These are phyloP conservation scores for Madurella mycetomatis DNA, from an alignment of 2,329 filamentous ascomycete species.

Conservation along the genomic window DNA sequence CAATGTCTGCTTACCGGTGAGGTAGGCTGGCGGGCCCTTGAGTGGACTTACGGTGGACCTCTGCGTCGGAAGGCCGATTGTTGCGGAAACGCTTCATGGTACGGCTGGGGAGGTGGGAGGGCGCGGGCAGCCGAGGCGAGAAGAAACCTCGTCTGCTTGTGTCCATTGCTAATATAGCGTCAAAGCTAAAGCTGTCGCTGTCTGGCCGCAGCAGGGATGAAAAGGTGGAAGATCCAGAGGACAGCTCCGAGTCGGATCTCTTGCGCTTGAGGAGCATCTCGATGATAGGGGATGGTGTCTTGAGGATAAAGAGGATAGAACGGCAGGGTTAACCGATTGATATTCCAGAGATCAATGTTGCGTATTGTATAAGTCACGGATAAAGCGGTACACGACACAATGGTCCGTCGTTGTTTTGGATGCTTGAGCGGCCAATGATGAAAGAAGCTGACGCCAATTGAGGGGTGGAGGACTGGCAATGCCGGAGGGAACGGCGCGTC, in stretches of 20 bases:
- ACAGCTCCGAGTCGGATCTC: slow-evolving; percentile 56
- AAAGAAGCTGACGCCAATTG: background rate
- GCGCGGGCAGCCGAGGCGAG: slow-evolving; percentile 31
- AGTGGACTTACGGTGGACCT: slow-evolving; percentile 49
- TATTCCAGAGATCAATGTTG: background rate
- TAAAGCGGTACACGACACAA: background rate
- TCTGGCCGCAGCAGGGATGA: slow-evolving; percentile 36
- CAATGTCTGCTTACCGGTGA: background rate
- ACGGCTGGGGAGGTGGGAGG: slow-evolving; percentile 49
- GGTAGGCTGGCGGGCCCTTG: background rate
- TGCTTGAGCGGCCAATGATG: background rate
- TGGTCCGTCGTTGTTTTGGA: background rate
- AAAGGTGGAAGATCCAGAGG: slow-evolving; percentile 40
- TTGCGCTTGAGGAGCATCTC: slow-evolving; percentile 59
- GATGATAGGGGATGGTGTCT: background rate
- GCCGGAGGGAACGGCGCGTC: background rate
- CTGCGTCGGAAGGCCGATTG: slow-evolving; percentile 51
- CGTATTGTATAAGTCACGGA: background rate
- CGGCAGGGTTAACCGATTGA: background rate
- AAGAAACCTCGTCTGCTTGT: slow-evolving; percentile 31
- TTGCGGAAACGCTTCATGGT: slow-evolving; percentile 60
- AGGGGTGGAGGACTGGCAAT: background rate
- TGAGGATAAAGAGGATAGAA: background rate
- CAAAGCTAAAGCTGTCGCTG: slow-evolving; percentile 28
- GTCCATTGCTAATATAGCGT: slow-evolving; percentile 32